phyloP scores from a whole-genome alignment of 2,329 filamentous ascomycete species.

The Phialemoniopsis sp. region DNA sequence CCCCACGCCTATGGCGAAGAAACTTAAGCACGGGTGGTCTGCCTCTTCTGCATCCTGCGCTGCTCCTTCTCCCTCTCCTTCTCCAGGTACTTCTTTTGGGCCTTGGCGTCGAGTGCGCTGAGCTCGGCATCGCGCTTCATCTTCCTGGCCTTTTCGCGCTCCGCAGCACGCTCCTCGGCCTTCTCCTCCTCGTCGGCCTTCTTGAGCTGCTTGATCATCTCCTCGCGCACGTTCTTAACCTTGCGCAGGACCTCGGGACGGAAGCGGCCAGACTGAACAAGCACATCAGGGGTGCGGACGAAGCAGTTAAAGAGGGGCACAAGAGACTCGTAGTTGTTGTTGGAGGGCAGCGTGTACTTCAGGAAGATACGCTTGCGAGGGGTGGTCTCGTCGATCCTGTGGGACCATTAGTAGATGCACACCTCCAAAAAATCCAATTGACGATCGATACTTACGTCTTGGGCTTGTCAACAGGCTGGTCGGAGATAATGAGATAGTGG shows the following conservation, averaged over 20 bases:
- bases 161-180: conserved; percentile 69
- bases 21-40: conserved; percentile 44
- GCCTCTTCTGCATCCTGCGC: conserved; percentile 50
- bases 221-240: conserved; percentile 74
- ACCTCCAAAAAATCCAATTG: too few relatives aligned
- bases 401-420: too few relatives aligned
- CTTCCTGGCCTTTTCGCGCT: conserved; percentile 77
- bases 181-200: conserved; percentile 76
- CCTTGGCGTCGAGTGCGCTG: conserved; percentile 72
- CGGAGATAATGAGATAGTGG: conserved; percentile 83
- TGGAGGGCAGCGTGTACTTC: conserved; percentile 64
- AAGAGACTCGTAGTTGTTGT: conserved; percentile 61
- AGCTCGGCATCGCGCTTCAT: conserved; percentile 84
- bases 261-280: conserved; percentile 77
- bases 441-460: conserved; percentile 58
- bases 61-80: conserved; percentile 74
- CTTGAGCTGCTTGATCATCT: conserved; percentile 73
- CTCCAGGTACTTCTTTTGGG: conserved; percentile 81
- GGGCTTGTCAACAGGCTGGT: conserved; percentile 86
- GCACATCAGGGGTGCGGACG: conserved; percentile 76
- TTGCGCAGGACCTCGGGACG: conserved; percentile 86
- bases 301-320: conserved; percentile 76
- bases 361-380: conserved; percentile 86
- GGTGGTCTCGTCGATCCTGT: conserved; percentile 74
- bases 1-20: too few relatives aligned